Evolutionary conservation across 2,329 filamentous ascomycete species (phyloP).

Genomic region (Incumbomyces delicatus): DNA sequence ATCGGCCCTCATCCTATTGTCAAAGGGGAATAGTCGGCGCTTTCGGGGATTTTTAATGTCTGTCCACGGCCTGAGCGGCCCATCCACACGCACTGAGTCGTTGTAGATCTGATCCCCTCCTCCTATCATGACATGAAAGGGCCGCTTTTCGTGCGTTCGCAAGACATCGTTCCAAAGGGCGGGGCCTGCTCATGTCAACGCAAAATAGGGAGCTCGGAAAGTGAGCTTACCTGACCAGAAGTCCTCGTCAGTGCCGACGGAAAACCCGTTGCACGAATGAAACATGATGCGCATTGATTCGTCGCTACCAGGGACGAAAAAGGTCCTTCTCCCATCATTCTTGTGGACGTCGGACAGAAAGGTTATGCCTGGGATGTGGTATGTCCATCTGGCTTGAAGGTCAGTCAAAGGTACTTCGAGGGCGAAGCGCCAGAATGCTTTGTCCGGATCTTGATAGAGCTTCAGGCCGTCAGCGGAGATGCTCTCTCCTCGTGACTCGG

Average conservation of each 20-base stretch:
- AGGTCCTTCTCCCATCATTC: slow-evolving; percentile 38
- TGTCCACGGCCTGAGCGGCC: slow-evolving; percentile 62
- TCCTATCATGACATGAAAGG: slow-evolving; percentile 66
- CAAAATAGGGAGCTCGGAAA: not conserved
- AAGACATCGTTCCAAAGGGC: slow-evolving; percentile 57
- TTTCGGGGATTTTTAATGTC: slow-evolving; percentile 51
- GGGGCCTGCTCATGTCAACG: slow-evolving; percentile 31
- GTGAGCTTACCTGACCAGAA: slow-evolving; percentile 40
- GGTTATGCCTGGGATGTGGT: slow-evolving; percentile 58
- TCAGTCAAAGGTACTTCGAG: slow-evolving; percentile 55
- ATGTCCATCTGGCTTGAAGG: slow-evolving; percentile 70
- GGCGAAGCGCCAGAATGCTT: slow-evolving; percentile 51
- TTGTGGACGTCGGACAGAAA: slow-evolving; percentile 50
- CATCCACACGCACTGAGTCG: slow-evolving; percentile 70
- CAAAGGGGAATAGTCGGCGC: slow-evolving; percentile 51
- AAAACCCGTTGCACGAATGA: slow-evolving; percentile 61
- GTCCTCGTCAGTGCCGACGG: slow-evolving; percentile 54
- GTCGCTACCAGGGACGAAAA: slow-evolving; percentile 48
- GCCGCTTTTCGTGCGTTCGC: slow-evolving; percentile 48
- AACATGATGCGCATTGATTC: slow-evolving; percentile 62
- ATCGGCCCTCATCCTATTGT: slow-evolving; percentile 50
- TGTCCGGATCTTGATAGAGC: slow-evolving; percentile 50
- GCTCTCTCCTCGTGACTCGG: slow-evolving; percentile 3
- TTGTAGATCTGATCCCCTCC: slow-evolving; percentile 82
- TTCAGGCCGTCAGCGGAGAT: slow-evolving; percentile 38